A percentile compares a stretch with the other conserved stretches of the same genome.
Evolutionary conservation across 371 early-diverging fungal genomes (phyloP).

Genomic region (Syncephalastrum racemosum): DNA sequence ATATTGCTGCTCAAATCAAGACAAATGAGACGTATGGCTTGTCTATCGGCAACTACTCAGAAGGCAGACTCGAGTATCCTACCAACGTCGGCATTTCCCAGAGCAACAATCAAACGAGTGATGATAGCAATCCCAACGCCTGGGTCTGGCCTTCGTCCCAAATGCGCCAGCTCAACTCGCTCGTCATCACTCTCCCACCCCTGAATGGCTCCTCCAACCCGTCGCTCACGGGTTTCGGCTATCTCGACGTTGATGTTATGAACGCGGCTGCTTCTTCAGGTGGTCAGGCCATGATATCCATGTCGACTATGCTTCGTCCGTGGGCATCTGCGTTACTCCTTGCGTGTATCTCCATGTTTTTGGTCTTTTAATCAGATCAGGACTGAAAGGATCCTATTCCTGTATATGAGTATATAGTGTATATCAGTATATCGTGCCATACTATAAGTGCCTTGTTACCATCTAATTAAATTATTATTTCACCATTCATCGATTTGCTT

Average conservation of each 20-base stretch:
- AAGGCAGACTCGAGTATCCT: constrained; percentile 43
- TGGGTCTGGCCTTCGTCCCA: constrained; percentile 31
- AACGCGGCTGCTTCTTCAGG: constrained; percentile 15
- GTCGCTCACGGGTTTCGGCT: constrained; percentile 35
- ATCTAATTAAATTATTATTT: too few relatives aligned
- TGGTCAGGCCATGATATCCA: too few relatives aligned
- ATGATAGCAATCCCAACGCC: constrained; percentile 8
- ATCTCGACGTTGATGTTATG: constrained; percentile 44
- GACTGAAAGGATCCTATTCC: too few relatives aligned
- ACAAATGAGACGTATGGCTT: constrained; percentile 44
- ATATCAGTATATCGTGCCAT: too few relatives aligned
- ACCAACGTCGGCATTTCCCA: constrained; percentile 7
- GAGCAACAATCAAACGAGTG: not conserved
- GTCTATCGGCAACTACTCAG: constrained; percentile 39
- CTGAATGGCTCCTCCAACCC: constrained; percentile 8
- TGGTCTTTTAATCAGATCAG: too few relatives aligned
- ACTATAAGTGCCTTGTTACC: too few relatives aligned
- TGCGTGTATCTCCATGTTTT: too few relatives aligned
- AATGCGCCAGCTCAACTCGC: constrained; percentile 13
- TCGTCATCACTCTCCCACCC: constrained; percentile 26
- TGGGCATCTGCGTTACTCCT: too few relatives aligned
- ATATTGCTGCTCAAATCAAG: constrained; percentile 39
- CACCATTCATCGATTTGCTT: too few relatives aligned
- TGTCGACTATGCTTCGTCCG: too few relatives aligned
- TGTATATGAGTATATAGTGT: too few relatives aligned